phyloP scores from a whole-genome alignment of 176 grass and related monocot species.

The Areca catechu region DNA sequence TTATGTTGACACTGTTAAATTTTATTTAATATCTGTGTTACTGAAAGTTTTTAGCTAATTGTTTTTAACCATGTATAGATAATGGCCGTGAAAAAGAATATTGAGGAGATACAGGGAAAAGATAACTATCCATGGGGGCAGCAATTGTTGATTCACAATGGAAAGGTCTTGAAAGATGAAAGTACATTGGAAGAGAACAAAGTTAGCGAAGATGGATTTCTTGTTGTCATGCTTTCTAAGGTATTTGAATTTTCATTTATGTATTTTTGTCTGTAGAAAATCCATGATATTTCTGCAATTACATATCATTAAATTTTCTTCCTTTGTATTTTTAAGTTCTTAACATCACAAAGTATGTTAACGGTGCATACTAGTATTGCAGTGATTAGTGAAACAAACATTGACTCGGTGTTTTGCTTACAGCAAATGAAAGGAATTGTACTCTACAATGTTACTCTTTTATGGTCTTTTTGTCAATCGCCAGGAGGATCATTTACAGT shows the following conservation, averaged over 20 bases:
- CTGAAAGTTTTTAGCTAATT: too few species aligned
- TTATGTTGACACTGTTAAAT: too few species aligned
- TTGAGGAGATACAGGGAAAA: slow-evolving; percentile 82
- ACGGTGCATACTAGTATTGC: too few species aligned
- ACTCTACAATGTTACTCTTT: too few species aligned
- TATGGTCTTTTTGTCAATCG: too few species aligned
- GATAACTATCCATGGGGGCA: slow-evolving; percentile 83
- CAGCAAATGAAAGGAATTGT: too few species aligned
- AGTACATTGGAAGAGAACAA: slow-evolving; percentile 87
- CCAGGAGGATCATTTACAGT: too few species aligned
- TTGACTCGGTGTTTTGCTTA: too few species aligned
- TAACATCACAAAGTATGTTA: too few species aligned
- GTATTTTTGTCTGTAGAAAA: not conserved
- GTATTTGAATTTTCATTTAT: slow-evolving; percentile 17
- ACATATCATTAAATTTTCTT: not conserved
- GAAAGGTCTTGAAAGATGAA: slow-evolving; percentile 95
- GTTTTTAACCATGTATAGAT: slow-evolving; percentile 28
- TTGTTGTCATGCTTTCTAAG: slow-evolving; percentile 95
- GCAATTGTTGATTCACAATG: slow-evolving; percentile 72
- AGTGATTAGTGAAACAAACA: too few species aligned
- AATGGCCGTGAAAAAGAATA: slow-evolving; percentile 92
- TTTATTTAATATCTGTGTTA: too few species aligned
- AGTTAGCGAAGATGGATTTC: slow-evolving; percentile 58
- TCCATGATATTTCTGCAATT: not conserved
- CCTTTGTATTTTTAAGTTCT: too few species aligned